Conservation (phyloP, 352 stramenopile genomes). For the Pythium coloratum region DNA sequence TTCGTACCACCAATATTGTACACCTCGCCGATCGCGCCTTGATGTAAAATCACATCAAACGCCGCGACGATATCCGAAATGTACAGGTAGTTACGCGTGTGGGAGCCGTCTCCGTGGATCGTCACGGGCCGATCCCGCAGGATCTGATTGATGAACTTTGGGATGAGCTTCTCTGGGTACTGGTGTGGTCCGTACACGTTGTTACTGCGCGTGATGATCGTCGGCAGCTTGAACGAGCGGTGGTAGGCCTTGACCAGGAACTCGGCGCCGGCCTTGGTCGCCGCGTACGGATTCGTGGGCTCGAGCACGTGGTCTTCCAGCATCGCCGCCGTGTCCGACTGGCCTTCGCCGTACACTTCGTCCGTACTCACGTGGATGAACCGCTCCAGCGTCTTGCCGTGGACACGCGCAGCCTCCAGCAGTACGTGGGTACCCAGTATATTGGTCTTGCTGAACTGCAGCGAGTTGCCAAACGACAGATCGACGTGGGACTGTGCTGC, state of each 20-base stretch:
- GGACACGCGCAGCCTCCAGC: conserved; percentile 93
- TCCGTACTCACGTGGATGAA: conserved; percentile 99
- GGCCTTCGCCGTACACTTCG: conserved; percentile 98
- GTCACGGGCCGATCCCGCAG: conserved; percentile 88
- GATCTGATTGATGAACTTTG: conserved; percentile 98
- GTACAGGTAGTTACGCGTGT: conserved; percentile 97
- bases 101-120: conserved; percentile 94
- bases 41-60: conserved; percentile 96
- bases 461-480: conserved; percentile 98
- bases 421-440: conserved; percentile 98
- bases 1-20: conserved; percentile 96
- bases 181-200: conserved; percentile 99
- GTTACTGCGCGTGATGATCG: conserved; percentile 98
- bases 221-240: conserved; percentile 93
- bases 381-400: conserved; percentile 76
- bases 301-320: conserved; percentile 93
- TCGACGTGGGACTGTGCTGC: conserved; percentile 97
- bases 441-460: conserved; percentile 98
- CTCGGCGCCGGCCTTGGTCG: conserved; percentile 97
- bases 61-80: conserved; percentile 96
- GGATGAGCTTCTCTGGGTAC: conserved; percentile 99
- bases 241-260: conserved; percentile 96
- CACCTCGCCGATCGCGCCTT: conserved; percentile 90
- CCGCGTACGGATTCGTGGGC: conserved; percentile 98
- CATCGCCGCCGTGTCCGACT: conserved; percentile 91